Evolutionary conservation across 768 basidiomycete species (phyloP).

Genomic region (Galerina marginata): DNA sequence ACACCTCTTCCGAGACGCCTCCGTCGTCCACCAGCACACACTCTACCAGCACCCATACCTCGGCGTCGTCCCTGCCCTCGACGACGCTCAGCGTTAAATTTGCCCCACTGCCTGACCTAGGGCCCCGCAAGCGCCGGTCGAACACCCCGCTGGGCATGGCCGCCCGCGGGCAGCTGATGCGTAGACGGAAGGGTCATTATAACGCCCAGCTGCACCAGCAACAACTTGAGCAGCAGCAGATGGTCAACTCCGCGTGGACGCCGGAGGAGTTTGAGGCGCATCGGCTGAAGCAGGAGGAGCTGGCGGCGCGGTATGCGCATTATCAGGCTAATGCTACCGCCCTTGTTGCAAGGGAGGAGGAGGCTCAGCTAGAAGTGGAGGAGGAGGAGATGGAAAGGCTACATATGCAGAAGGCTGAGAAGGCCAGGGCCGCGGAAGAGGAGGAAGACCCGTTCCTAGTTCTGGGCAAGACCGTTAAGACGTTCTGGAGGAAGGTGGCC

Average conservation of each 20-base stretch:
- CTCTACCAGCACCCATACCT: slow-evolving; percentile 7
- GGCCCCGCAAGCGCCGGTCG: slow-evolving; percentile 53
- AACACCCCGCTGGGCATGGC: slow-evolving; percentile 60
- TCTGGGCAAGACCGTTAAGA: slow-evolving; percentile 59
- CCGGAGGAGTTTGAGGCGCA: slow-evolving; percentile 44
- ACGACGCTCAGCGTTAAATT: slow-evolving; percentile 52
- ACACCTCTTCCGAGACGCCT: slow-evolving; percentile 11
- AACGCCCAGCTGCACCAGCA: slow-evolving; percentile 7
- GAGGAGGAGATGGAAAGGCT: slow-evolving; percentile 23
- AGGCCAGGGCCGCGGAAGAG: slow-evolving; percentile 30
- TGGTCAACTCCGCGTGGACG: slow-evolving; percentile 40
- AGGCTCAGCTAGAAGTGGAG: slow-evolving; percentile 37
- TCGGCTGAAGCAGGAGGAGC: slow-evolving; percentile 28
- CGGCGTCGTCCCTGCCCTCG: slow-evolving; percentile 18
- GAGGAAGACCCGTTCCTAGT: slow-evolving; percentile 53
- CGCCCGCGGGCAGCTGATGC: slow-evolving; percentile 49
- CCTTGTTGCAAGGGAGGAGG: slow-evolving; percentile 39
- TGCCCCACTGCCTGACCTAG: slow-evolving; percentile 61
- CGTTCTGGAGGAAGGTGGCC: slow-evolving; percentile 56
- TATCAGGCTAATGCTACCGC: slow-evolving; percentile 24
- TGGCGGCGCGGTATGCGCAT: slow-evolving; percentile 30
- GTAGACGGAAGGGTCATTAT: slow-evolving; percentile 32
- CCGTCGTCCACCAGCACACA: slow-evolving; percentile 18
- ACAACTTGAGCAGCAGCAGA: neutral
- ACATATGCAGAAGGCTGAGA: slow-evolving; percentile 25